A percentile compares a stretch with the other conserved stretches of the same genome.
These are phyloP conservation scores for Pythium graminicola DNA, from an alignment of 352 stramenopile genomes.

Conservation along the genomic window DNA sequence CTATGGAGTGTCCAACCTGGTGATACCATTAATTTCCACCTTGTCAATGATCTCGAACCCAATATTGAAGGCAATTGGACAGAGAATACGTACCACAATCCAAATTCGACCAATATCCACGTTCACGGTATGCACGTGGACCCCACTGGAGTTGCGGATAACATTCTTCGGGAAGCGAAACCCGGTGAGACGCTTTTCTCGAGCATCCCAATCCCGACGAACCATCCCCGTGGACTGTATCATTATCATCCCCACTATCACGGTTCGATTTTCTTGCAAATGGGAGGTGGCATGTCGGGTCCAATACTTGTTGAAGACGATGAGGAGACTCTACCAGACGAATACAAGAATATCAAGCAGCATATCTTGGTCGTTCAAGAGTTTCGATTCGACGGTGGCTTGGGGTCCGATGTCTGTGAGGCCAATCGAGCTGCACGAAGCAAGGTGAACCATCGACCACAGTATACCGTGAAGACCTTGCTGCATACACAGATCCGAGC, in stretches of 20 bases:
- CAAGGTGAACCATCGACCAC: conserved; percentile 34
- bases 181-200: conserved; percentile 49
- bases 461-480: conserved; percentile 38
- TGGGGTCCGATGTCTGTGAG: conserved; percentile 42
- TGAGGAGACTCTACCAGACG: conserved; percentile 27
- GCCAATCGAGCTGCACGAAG: conserved; percentile 46
- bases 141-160: conserved; percentile 68
- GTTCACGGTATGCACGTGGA: conserved; percentile 81
- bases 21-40: conserved; percentile 51
- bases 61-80: conserved; percentile 35
- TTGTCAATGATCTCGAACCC: conserved; percentile 48
- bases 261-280: conserved; percentile 64
- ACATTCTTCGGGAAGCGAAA: conserved; percentile 52
- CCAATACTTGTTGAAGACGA: conserved; percentile 62
- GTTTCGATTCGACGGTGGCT: conserved; percentile 55
- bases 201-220: conserved; percentile 43
- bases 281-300: conserved; percentile 67
- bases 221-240: conserved; percentile 68
- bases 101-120: conserved; percentile 78
- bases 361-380: conserved; percentile 54
- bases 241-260: conserved; percentile 85
- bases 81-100: conserved; percentile 55
- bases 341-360: conserved; percentile 41
- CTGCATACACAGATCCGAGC: conserved; percentile 31
- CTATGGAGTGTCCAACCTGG: conserved; percentile 55